phyloP scores from a whole-genome alignment of 495 filamentous ascomycete genomes.

The Venustampulla echinocandica region DNA sequence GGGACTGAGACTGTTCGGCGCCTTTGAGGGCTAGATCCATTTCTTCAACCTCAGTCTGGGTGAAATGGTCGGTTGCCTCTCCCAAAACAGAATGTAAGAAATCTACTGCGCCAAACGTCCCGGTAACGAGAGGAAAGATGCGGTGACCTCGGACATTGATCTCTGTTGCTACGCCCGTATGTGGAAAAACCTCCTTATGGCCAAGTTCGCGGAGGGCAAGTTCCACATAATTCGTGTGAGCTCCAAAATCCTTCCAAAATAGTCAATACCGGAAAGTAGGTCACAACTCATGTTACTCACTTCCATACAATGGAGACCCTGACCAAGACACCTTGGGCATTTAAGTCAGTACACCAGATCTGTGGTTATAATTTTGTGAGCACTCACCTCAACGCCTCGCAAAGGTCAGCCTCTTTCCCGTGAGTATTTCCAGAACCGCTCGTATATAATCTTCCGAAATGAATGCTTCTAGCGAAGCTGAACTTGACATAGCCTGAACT shows the following conservation, averaged over 20 bases:
- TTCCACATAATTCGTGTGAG: conserved; percentile 88
- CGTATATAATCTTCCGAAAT: conserved; percentile 82
- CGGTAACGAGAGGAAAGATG: conserved; percentile 84
- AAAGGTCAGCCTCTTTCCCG: conserved; percentile 78
- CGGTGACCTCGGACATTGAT: conserved; percentile 62
- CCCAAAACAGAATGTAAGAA: conserved; percentile 79
- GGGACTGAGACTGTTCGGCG: conserved; percentile 37
- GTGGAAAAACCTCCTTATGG: conserved; percentile 72
- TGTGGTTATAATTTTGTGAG: conserved; percentile 28
- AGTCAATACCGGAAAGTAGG: not conserved
- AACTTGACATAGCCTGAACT: conserved; percentile 83
- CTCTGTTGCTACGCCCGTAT: conserved; percentile 66
- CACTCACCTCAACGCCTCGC: conserved; percentile 63
- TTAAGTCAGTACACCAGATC: not conserved
- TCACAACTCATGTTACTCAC: not conserved
- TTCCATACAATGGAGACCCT: conserved; percentile 87
- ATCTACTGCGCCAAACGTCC: conserved; percentile 81
- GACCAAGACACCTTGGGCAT: conserved; percentile 51
- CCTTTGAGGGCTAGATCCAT: conserved; percentile 64
- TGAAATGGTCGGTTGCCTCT: conserved; percentile 91
- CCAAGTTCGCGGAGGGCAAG: conserved; percentile 80
- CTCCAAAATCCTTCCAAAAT: conserved; percentile 65
- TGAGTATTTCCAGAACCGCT: conserved; percentile 50
- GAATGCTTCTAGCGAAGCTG: conserved; percentile 75
- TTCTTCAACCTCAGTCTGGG: conserved; percentile 88